These are phyloP conservation scores for Eruca vesicaria DNA, from an alignment of 441 rosid genomes.

Conservation along the genomic window DNA sequence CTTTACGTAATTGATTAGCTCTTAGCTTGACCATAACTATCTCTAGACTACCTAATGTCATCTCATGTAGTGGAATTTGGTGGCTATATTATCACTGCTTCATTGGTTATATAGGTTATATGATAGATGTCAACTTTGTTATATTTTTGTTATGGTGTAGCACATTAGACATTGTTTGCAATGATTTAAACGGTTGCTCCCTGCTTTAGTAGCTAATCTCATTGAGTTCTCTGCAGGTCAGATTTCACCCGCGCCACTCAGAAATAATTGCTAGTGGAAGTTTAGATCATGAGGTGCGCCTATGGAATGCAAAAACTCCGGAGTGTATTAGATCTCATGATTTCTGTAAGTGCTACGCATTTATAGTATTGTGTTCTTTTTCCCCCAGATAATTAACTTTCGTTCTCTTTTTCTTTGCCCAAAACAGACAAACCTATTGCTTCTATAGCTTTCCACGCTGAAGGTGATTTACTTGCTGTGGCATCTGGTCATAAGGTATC, in stretches of 20 bases:
- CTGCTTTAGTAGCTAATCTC: constrained; percentile 11
- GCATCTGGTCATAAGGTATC: constrained; percentile 98
- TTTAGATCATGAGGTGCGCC: constrained; percentile 92
- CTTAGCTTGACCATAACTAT: not conserved
- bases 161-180: constrained; percentile 2
- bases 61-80: not conserved
- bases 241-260: constrained; percentile 85
- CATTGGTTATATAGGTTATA: not conserved
- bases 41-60: not conserved
- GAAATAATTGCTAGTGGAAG: constrained; percentile 97
- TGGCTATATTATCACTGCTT: not conserved
- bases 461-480: constrained; percentile 91
- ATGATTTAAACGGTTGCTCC: not conserved
- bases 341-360: constrained; percentile 63
- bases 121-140: constrained; percentile 8
- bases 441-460: constrained; percentile 97
- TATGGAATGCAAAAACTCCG: constrained; percentile 91
- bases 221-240: constrained; percentile 55
- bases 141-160: not conserved
- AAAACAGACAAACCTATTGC: constrained; percentile 88
- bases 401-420: constrained; percentile 21
- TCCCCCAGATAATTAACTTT: constrained; percentile 3
- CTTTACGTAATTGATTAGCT: not conserved
- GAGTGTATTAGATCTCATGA: constrained; percentile 90
- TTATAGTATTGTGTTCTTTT: constrained; percentile 4